A percentile compares a stretch with the other conserved stretches of the same genome.
These are phyloP conservation scores for Tricladium varicosporioides DNA, from an alignment of 2,329 filamentous ascomycete species.

Conservation along the genomic window DNA sequence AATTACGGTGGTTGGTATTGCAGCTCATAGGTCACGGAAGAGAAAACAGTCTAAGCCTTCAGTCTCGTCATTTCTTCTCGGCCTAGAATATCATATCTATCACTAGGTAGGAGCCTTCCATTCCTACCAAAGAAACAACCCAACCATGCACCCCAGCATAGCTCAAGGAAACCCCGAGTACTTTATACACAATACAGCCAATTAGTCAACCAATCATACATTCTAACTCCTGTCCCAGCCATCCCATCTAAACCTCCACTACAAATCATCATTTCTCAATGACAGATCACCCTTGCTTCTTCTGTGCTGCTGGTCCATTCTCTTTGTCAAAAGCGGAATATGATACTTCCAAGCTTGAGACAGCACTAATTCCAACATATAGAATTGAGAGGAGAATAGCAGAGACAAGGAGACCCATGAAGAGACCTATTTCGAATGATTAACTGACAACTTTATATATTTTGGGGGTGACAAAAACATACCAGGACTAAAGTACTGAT, in stretches of 20 bases:
- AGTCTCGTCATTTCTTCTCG: too few species aligned
- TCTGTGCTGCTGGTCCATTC: conserved; percentile 83
- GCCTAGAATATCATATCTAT: background rate
- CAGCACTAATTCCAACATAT: conserved; percentile 71
- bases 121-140: conserved; percentile 3
- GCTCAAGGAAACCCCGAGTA: background rate
- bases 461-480: background rate
- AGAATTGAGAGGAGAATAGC: conserved; percentile 75
- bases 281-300: conserved; percentile 60
- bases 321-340: conserved; percentile 98
- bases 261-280: background rate
- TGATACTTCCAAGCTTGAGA: conserved; percentile 80
- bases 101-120: background rate
- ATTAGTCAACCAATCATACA: background rate
- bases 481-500: conserved; percentile 92
- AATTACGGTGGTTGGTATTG: too few species aligned
- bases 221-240: background rate
- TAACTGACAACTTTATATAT: background rate
- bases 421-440: conserved; percentile 61
- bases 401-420: conserved; percentile 75
- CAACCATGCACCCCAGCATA: background rate
- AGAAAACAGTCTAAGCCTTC: too few species aligned
- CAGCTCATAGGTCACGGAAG: too few species aligned
- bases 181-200: background rate
- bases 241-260: background rate